Conservation (phyloP, 441 rosid species). For the Corymbia calophylla region DNA sequence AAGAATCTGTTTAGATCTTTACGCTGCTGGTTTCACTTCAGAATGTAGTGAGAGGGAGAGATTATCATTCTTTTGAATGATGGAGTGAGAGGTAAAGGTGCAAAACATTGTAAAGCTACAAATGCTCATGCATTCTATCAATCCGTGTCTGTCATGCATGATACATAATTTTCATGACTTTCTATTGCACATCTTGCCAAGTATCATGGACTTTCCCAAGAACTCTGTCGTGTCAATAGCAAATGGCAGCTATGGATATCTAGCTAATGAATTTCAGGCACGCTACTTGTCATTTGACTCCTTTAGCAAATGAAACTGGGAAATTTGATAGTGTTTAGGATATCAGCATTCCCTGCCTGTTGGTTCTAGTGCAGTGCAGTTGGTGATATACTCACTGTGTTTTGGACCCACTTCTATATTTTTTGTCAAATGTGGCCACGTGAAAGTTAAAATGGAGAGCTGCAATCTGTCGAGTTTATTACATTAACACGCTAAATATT, state of each 20-base stretch:
- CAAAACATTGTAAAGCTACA: background rate
- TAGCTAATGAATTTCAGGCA: background rate
- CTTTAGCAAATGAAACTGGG: background rate
- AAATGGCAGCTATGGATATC: background rate
- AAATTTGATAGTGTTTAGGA: background rate
- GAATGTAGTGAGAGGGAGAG: background rate
- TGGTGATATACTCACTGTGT: background rate
- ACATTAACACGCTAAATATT: background rate
- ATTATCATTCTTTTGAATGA: background rate
- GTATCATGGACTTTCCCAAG: background rate
- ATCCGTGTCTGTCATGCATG: background rate
- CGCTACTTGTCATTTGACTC: background rate
- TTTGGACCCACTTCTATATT: constrained; percentile 16
- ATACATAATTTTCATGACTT: background rate
- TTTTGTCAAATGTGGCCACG: constrained; percentile 48
- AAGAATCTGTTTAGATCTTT: background rate
- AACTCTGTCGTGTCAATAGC: background rate
- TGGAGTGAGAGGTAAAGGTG: background rate
- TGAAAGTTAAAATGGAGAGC: constrained; percentile 32
- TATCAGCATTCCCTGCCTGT: background rate
- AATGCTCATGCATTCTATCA: background rate
- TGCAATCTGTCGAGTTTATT: background rate
- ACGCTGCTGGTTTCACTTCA: background rate
- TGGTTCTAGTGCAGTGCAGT: background rate
- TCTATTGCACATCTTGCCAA: background rate